Conservation (phyloP, 495 filamentous ascomycete species). For the Lepidopterella palustris region DNA sequence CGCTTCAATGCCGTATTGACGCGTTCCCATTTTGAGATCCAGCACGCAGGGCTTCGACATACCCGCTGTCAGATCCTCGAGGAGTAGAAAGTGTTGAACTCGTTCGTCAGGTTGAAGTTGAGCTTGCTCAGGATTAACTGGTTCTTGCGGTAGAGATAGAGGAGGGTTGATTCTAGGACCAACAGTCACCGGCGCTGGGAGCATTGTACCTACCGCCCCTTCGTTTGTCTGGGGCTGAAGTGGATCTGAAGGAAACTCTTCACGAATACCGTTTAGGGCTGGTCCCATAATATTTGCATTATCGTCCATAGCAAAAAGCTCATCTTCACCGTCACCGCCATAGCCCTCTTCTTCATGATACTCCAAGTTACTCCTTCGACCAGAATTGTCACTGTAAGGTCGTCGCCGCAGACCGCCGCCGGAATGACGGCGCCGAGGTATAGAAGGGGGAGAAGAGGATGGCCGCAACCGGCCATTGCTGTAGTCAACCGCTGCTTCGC, state of each 20-base stretch:
- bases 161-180: background rate
- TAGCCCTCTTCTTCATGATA: constrained; percentile 85
- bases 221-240: background rate
- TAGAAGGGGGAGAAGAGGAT: constrained; percentile 5
- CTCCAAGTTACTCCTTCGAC: constrained; percentile 62
- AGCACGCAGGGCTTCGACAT: constrained; percentile 96
- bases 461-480: background rate
- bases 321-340: constrained; percentile 69
- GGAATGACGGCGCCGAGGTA: constrained; percentile 60
- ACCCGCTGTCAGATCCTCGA: constrained; percentile 95
- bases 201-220: constrained; percentile 17
- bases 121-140: constrained; percentile 73
- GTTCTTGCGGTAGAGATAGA: constrained; percentile 25
- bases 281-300: constrained; percentile 29
- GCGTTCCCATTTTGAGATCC: constrained; percentile 98
- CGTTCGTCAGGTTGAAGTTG: constrained; percentile 62
- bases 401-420: constrained; percentile 68
- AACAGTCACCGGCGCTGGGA: constrained; percentile 25
- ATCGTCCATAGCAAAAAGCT: constrained; percentile 67
- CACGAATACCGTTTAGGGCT: background rate
- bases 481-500: background rate
- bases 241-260: background rate
- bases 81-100: constrained; percentile 83
- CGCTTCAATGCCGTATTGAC: constrained; percentile 95
- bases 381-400: constrained; percentile 54